Conservation (phyloP, 2,329 filamentous ascomycete species). For the Xylariaceae sp. region DNA sequence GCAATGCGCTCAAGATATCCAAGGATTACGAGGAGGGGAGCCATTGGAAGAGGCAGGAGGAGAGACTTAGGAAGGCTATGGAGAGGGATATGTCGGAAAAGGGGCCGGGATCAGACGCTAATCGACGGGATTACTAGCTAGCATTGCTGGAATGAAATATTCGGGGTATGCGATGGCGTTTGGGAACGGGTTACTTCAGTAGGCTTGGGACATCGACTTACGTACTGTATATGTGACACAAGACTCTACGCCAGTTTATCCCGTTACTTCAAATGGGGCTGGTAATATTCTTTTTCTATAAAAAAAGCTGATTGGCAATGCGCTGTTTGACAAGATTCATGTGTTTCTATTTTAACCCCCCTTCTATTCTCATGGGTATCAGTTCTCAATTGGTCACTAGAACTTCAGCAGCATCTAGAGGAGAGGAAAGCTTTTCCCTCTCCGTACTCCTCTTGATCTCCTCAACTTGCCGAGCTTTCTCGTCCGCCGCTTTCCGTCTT, state of each 20-base stretch:
- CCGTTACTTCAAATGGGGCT: background rate
- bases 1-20: conserved; percentile 84
- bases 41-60: conserved; percentile 84
- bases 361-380: conserved; percentile 35
- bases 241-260: background rate
- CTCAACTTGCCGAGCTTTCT: conserved; percentile 48
- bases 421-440: conserved; percentile 48
- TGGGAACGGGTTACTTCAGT: conserved; percentile 5
- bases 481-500: conserved; percentile 50
- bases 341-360: conserved; percentile 13
- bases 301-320: background rate
- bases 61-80: conserved; percentile 55
- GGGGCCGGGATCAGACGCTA: conserved; percentile 6
- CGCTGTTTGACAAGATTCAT: conserved; percentile 2
- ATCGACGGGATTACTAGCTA: background rate
- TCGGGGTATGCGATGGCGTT: conserved; percentile 23
- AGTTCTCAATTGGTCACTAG: conserved; percentile 55
- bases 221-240: background rate
- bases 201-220: conserved; percentile 4
- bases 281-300: background rate
- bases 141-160: conserved; percentile 7
- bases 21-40: conserved; percentile 83
- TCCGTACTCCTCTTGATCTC: conserved; percentile 47
- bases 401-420: conserved; percentile 59
- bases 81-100: conserved; percentile 41